A percentile compares a stretch with the other conserved stretches of the same genome.
Evolutionary conservation across 129 eudicot genomes (phyloP).

Genomic region (Flaveria brownii): DNA sequence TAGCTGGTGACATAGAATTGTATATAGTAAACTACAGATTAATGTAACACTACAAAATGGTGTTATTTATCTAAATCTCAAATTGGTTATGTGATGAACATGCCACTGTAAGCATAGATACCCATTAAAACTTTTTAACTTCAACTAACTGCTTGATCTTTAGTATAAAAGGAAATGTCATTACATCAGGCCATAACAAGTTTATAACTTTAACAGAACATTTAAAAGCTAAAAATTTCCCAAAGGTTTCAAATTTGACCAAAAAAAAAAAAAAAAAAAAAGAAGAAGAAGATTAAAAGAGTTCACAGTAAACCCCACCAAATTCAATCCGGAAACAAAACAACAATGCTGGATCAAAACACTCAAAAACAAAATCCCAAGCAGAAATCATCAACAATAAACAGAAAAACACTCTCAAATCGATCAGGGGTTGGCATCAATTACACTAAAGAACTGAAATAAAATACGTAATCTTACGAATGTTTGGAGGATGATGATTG

Average conservation of each 20-base stretch:
- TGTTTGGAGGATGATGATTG: constrained; percentile 37
- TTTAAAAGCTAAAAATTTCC: too few species aligned
- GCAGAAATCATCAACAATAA: not conserved
- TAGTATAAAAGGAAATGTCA: too few species aligned
- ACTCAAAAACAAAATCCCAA: not conserved
- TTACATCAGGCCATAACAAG: too few species aligned
- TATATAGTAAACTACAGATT: not conserved
- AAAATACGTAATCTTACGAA: constrained; percentile 37
- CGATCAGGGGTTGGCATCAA: not conserved
- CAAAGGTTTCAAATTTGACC: too few species aligned
- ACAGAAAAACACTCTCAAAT: too few species aligned
- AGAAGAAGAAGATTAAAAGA: too few species aligned
- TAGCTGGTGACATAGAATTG: not conserved
- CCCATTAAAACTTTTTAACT: too few species aligned
- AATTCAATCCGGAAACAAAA: not conserved
- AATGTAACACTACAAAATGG: constrained; percentile 1
- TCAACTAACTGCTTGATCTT: too few species aligned
- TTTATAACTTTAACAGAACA: too few species aligned
- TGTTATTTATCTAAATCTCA: not conserved
- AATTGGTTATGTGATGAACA: not conserved
- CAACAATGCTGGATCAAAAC: constrained; percentile 32
- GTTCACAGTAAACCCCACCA: too few species aligned
- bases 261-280: too few species aligned
- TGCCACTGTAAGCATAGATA: too few species aligned
- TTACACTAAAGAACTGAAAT: not conserved